phyloP scores from a whole-genome alignment of 2,329 filamentous ascomycete species.

The Aurifilum marmelostoma region DNA sequence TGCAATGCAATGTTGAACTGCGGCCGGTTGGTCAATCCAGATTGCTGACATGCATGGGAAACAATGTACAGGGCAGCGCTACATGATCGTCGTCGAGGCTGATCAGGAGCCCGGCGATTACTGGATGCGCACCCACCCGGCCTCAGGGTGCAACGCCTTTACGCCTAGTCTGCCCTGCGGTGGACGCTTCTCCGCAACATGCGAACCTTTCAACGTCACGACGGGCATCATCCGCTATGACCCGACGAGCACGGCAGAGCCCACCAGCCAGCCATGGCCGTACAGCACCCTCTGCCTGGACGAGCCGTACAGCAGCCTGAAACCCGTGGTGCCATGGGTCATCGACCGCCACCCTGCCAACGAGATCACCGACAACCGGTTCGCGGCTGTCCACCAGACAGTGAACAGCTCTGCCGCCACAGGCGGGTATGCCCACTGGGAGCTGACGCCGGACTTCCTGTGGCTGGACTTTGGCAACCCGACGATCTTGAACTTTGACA shows the following conservation, averaged over 20 bases:
- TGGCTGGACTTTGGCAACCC: constrained; percentile 29
- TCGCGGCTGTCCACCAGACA: constrained; percentile 10
- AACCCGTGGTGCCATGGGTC: constrained; percentile 28
- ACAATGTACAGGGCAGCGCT: constrained; percentile 37
- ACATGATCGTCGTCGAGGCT: constrained; percentile 46
- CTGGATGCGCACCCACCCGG: constrained; percentile 35
- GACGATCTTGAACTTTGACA: constrained; percentile 27
- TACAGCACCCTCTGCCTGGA: constrained; percentile 17
- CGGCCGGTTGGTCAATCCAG: not conserved
- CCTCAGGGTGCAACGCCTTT: constrained; percentile 30
- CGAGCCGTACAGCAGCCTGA: constrained; percentile 18
- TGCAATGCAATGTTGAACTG: not conserved
- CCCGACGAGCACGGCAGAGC: constrained; percentile 26
- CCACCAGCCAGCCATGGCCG: constrained; percentile 20
- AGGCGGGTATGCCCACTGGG: constrained; percentile 20
- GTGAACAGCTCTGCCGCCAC: not conserved
- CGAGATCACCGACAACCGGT: constrained; percentile 20
- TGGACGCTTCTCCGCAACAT: constrained; percentile 20
- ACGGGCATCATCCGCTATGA: constrained; percentile 33
- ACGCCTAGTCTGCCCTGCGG: constrained; percentile 3
- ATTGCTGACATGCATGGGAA: not conserved
- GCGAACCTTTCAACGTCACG: constrained; percentile 25
- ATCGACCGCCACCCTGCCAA: constrained; percentile 26
- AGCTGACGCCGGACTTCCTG: constrained; percentile 28
- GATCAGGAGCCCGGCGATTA: constrained; percentile 33